These are phyloP conservation scores for Jaapia argillacea DNA, from an alignment of 768 basidiomycete species.

Conservation along the genomic window DNA sequence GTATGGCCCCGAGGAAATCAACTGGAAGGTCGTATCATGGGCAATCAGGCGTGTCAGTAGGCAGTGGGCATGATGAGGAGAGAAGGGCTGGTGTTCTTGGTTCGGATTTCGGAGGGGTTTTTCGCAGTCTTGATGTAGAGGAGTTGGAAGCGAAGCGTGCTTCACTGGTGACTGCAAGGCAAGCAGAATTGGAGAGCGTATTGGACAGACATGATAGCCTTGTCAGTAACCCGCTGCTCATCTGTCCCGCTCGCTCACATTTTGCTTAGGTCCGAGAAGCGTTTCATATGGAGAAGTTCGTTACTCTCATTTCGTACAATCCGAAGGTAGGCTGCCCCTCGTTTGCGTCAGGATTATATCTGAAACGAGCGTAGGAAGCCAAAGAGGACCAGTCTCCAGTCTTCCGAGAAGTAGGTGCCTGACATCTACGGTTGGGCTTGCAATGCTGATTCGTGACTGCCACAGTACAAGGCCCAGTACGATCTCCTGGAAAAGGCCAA, in stretches of 20 bases:
- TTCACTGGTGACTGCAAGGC: conserved; percentile 46
- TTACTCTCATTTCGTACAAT: conserved; percentile 66
- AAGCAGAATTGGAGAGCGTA: conserved; percentile 46
- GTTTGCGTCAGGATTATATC: neutral
- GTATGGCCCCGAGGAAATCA: neutral
- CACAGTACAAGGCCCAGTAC: conserved; percentile 49
- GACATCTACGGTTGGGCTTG: neutral
- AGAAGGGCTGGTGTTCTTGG: neutral
- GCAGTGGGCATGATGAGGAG: neutral
- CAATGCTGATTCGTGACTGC: conserved; percentile 1
- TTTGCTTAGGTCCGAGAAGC: conserved; percentile 62
- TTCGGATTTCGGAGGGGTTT: neutral
- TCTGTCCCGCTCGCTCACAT: conserved; percentile 2
- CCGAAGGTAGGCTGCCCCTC: conserved; percentile 52
- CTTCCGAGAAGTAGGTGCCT: conserved; percentile 55
- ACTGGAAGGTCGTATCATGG: neutral
- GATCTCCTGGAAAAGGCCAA: conserved; percentile 46
- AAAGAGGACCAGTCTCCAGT: conserved; percentile 64
- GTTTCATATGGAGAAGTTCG: conserved; percentile 83
- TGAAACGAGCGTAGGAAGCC: conserved; percentile 36
- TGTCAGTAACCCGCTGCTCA: conserved; percentile 55
- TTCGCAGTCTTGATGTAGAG: neutral
- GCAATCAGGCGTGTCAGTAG: neutral
- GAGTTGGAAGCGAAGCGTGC: conserved; percentile 25
- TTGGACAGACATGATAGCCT: conserved; percentile 62